Evolutionary conservation across 1,284 basidiomycete genomes (phyloP).

Genomic region (Gymnopus androsaceus): DNA sequence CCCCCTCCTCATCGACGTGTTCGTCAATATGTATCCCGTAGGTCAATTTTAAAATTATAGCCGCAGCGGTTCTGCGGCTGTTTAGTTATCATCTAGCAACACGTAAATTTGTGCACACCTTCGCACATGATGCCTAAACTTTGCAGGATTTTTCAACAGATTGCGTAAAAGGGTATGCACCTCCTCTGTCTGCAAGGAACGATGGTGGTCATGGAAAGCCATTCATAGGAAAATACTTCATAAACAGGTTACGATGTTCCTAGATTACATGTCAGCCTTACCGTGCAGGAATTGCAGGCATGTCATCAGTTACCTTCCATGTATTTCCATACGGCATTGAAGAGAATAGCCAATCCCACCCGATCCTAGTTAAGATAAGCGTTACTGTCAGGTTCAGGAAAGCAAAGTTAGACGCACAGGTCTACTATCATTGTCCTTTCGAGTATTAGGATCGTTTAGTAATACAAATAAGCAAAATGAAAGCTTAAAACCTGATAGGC

Average conservation of each 20-base stretch:
- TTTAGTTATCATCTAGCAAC: neutral
- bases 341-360: conserved; percentile 52
- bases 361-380: conserved; percentile 37
- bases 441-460: neutral
- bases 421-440: conserved; percentile 48
- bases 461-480: neutral
- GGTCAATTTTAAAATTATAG: conserved; percentile 40
- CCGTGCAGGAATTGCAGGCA: conserved; percentile 1
- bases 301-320: conserved; percentile 34
- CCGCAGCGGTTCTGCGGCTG: conserved; percentile 34
- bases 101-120: conserved; percentile 25
- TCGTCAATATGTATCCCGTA: conserved; percentile 39
- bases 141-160: conserved; percentile 36
- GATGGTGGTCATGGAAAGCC: conserved; percentile 32
- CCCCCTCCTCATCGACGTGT: conserved; percentile 37
- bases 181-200: conserved; percentile 38
- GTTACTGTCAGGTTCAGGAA: neutral
- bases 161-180: conserved; percentile 38
- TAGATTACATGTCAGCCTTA: conserved; percentile 18
- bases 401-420: conserved; percentile 31
- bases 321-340: conserved; percentile 41
- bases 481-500: conserved; percentile 24
- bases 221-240: conserved; percentile 42
- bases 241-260: conserved; percentile 45
- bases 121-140: conserved; percentile 37